phyloP scores from a whole-genome alignment of 1,284 basidiomycete genomes.

The Ganoderma sp. region DNA sequence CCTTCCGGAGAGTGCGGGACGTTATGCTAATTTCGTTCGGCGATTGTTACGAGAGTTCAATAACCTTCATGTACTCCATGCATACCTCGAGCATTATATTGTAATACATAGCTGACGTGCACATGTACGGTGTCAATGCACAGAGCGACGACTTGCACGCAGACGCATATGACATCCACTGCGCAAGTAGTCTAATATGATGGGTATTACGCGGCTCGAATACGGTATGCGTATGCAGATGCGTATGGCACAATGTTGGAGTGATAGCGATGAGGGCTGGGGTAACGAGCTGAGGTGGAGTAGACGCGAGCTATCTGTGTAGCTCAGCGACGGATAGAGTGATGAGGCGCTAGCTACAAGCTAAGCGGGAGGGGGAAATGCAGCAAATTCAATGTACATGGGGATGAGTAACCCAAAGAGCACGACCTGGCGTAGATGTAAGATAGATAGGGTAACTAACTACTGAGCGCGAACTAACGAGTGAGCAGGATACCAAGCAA shows the following conservation, averaged over 20 bases:
- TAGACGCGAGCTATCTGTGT: not conserved
- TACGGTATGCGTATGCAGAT: conserved; percentile 4
- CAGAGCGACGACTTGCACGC: conserved; percentile 1
- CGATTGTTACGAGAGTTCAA: not conserved
- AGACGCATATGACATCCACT: not conserved
- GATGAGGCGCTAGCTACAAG: not conserved
- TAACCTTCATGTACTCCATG: conserved; percentile 15
- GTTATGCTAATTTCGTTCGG: conserved; percentile 14
- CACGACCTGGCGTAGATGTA: conserved; percentile 20
- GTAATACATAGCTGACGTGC: conserved; percentile 8
- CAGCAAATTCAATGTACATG: conserved; percentile 16
- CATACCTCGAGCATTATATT: conserved; percentile 10
- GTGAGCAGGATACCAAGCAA: conserved; percentile 7
- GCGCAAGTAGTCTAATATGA: conserved; percentile 14
- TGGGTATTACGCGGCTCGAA: conserved; percentile 6
- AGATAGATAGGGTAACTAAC: conserved; percentile 29
- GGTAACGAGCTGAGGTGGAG: not conserved
- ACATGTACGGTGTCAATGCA: conserved; percentile 12
- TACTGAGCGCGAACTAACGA: conserved; percentile 18
- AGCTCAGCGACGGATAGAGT: not conserved
- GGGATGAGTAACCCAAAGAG: conserved; percentile 24
- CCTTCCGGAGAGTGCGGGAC: not conserved
- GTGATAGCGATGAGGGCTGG: not conserved
- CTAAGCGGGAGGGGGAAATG: conserved; percentile 2
- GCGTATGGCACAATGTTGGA: conserved; percentile 6